Evolutionary conservation across 257 asterid genomes (phyloP).

Genomic region (Jacaranda mimosifolia): DNA sequence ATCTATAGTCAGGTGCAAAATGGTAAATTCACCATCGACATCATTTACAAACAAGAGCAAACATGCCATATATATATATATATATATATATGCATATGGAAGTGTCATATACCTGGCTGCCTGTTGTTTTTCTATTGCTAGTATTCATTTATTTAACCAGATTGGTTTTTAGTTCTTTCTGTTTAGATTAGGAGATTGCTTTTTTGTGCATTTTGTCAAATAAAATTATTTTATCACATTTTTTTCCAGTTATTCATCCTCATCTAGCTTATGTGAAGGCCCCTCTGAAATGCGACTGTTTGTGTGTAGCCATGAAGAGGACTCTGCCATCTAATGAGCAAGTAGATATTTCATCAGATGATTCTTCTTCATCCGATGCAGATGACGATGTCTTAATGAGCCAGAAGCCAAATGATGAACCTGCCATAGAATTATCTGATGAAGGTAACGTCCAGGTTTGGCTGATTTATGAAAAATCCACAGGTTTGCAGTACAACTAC

Average conservation of each 20-base stretch:
- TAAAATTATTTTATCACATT: not conserved
- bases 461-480: too few relatives aligned
- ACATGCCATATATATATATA: too few relatives aligned
- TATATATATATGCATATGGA: not conserved
- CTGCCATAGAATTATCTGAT: constrained; percentile 39
- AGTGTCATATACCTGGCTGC: not conserved
- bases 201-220: constrained; percentile 2
- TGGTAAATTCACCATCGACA: too few relatives aligned
- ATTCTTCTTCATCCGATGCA: constrained; percentile 61
- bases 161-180: not conserved
- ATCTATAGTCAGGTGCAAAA: too few relatives aligned
- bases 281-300: constrained; percentile 19
- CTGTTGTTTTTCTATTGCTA: not conserved
- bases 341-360: constrained; percentile 68
- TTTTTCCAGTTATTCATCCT: constrained; percentile 15
- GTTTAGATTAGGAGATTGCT: not conserved
- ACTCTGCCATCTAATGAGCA: constrained; percentile 49
- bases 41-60: too few relatives aligned
- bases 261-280: constrained; percentile 19
- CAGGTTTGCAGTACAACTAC: not conserved
- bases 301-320: constrained; percentile 45
- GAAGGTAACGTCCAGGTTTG: constrained; percentile 52
- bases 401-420: constrained; percentile 42
- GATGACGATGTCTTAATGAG: constrained; percentile 39
- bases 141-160: too few relatives aligned